These are phyloP conservation scores for Sistotremastrum suecicum DNA, from an alignment of 768 basidiomycete species.

Conservation along the genomic window DNA sequence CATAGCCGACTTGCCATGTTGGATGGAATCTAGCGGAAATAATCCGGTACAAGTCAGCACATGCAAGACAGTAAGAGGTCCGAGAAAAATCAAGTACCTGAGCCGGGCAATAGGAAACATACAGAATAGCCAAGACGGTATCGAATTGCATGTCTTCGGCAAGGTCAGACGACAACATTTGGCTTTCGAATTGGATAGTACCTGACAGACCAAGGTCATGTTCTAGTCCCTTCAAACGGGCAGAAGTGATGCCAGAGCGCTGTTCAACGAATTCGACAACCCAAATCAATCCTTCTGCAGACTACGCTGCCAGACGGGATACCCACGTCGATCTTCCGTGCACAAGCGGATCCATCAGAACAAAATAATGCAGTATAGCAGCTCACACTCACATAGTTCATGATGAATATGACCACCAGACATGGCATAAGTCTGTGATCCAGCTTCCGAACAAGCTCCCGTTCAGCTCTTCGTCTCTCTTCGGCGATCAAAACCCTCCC, in stretches of 20 bases:
- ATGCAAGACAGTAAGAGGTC: too few relatives aligned
- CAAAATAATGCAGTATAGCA: too few relatives aligned
- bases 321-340: too few relatives aligned
- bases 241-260: conserved; percentile 19
- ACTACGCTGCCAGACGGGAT: neutral
- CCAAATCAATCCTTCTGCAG: neutral
- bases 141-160: conserved; percentile 6
- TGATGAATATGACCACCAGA: conserved; percentile 44
- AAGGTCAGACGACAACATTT: neutral
- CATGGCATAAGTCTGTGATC: conserved; percentile 43
- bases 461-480: conserved; percentile 11
- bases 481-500: too few relatives aligned
- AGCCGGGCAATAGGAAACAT: conserved; percentile 7
- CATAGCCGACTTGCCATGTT: conserved; percentile 3
- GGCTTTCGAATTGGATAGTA: too few relatives aligned
- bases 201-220: conserved; percentile 20
- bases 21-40: neutral
- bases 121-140: conserved; percentile 7
- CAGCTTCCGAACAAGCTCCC: conserved; percentile 37
- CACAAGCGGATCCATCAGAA: too few relatives aligned
- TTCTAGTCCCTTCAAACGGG: conserved; percentile 26
- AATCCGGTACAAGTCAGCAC: too few relatives aligned
- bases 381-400: conserved; percentile 55
- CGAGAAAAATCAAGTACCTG: neutral
- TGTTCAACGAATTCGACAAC: conserved; percentile 4